These are phyloP conservation scores for Trichoderma aggressivum DNA, from an alignment of 2,329 filamentous ascomycete genomes.

Conservation along the genomic window DNA sequence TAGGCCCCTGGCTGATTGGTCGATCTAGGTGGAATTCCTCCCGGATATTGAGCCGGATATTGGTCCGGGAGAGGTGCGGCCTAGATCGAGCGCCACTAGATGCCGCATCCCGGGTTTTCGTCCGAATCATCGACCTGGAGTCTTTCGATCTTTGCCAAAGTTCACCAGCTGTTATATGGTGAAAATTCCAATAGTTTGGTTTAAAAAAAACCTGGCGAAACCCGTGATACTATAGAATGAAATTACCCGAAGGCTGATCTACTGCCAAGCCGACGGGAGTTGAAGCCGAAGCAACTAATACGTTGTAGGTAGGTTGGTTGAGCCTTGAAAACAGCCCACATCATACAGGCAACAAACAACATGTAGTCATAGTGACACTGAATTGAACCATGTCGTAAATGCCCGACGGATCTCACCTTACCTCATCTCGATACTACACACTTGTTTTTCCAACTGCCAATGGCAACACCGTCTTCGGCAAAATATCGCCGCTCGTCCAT, in stretches of 20 bases:
- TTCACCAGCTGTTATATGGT: neutral
- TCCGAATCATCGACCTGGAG: neutral
- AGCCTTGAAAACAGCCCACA: neutral
- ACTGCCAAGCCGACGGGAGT: neutral
- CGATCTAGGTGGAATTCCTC: neutral
- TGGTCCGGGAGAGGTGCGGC: neutral
- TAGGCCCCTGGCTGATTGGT: neutral
- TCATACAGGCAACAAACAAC: neutral
- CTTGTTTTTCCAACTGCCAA: neutral
- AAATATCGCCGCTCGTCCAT: neutral
- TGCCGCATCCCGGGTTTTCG: slow-evolving; percentile 2
- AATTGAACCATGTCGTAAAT: neutral
- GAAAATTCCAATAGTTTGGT: neutral
- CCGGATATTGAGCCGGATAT: slow-evolving; percentile 16
- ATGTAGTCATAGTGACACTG: neutral
- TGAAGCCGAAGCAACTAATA: neutral
- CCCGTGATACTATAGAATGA: neutral
- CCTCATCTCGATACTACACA: neutral
- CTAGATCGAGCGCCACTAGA: slow-evolving; percentile 9
- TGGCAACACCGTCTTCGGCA: neutral
- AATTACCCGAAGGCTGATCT: slow-evolving; percentile 5
- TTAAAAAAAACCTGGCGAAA: neutral
- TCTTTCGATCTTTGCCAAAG: neutral
- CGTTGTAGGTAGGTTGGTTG: neutral
- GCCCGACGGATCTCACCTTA: slow-evolving; percentile 4